phyloP scores from a whole-genome alignment of 306 rosid species.

The Crotalaria pallida region DNA sequence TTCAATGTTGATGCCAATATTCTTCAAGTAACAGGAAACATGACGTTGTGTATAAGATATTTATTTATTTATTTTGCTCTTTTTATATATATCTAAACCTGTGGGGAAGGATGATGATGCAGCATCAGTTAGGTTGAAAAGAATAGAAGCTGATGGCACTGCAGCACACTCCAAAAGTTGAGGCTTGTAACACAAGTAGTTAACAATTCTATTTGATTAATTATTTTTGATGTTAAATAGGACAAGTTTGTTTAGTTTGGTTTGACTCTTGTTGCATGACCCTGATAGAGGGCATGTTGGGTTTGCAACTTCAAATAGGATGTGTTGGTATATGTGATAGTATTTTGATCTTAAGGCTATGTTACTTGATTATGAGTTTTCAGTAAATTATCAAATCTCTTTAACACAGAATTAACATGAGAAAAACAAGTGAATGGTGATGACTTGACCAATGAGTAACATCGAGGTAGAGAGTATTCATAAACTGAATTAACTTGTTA shows the following conservation, averaged over 20 bases:
- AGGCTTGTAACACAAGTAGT: neutral
- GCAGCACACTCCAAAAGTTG: neutral
- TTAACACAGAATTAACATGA: neutral
- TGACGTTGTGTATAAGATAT: neutral
- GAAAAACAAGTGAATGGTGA: neutral
- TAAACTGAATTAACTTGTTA: neutral
- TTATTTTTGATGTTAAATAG: neutral
- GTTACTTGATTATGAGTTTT: neutral
- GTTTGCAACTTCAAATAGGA: neutral
- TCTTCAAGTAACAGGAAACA: neutral
- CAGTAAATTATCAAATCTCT: neutral
- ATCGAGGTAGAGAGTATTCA: neutral
- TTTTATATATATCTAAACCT: neutral
- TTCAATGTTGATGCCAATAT: neutral
- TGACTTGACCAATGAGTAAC: neutral
- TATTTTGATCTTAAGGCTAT: neutral
- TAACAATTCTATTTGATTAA: neutral
- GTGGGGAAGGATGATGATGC: neutral
- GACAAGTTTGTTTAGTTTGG: neutral
- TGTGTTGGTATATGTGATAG: too few species aligned
- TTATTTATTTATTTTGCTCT: neutral
- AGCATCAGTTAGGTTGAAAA: neutral
- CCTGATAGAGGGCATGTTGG: neutral
- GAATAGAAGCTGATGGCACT: neutral
- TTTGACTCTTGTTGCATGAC: neutral